Percentiles rank a stretch among this genome's conserved stretches.
Evolutionary conservation across 306 rosid species (phyloP).

Genomic region (Rubus idaeus): DNA sequence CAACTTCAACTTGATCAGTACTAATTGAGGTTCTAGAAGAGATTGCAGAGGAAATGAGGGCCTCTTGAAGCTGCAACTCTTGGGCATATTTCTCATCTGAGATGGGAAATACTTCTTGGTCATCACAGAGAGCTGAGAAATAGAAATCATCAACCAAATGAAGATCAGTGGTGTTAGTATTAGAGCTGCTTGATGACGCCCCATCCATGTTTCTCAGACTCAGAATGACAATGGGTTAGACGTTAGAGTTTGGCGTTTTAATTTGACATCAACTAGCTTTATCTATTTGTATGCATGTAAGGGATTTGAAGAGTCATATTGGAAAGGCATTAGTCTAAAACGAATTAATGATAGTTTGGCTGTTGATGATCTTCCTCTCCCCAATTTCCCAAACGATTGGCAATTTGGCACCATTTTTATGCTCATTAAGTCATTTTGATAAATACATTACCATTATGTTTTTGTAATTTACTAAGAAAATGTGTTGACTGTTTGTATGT

Average conservation of each 20-base stretch:
- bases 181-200: conserved; percentile 16
- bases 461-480: neutral
- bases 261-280: neutral
- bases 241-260: neutral
- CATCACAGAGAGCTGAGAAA: conserved; percentile 50
- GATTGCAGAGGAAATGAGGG: conserved; percentile 42
- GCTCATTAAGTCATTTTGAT: neutral
- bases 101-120: conserved; percentile 46
- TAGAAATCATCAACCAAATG: conserved; percentile 55
- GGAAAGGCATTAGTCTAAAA: neutral
- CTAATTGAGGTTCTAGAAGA: neutral
- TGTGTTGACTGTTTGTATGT: no score
- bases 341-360: conserved; percentile 5
- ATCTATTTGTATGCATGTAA: neutral
- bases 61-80: conserved; percentile 57
- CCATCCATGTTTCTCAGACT: neutral
- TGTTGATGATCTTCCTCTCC: neutral
- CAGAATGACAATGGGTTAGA: neutral
- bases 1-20: neutral
- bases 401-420: neutral
- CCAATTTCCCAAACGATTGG: conserved; percentile 5
- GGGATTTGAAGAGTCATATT: conserved; percentile 1
- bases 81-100: conserved; percentile 63
- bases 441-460: neutral
- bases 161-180: neutral